These are phyloP conservation scores for Martiniozyma asiatica DNA, from an alignment of 1,139 yeast genomes.

Conservation along the genomic window DNA sequence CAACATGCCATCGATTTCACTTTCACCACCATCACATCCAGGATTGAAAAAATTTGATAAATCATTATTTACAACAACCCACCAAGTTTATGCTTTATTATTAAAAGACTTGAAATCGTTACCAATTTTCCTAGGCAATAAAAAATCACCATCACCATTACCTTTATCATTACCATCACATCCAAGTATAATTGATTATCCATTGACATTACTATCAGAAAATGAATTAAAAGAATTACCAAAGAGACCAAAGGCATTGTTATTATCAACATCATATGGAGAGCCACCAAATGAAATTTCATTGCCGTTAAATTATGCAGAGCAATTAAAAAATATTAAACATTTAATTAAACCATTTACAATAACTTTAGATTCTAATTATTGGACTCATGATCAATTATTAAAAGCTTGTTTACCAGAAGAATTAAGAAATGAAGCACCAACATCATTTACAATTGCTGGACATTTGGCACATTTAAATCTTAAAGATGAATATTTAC, in stretches of 20 bases:
- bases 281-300: slow-evolving; percentile 6
- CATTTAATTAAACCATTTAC: slow-evolving; percentile 40
- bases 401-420: slow-evolving; percentile 68
- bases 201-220: slow-evolving; percentile 6
- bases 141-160: slow-evolving; percentile 27
- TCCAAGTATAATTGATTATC: slow-evolving; percentile 44
- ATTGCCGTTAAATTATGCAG: slow-evolving; percentile 7
- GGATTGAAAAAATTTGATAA: slow-evolving; percentile 58
- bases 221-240: slow-evolving; percentile 14
- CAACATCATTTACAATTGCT: slow-evolving; percentile 84
- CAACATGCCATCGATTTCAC: slow-evolving; percentile 1
- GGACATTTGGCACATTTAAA: slow-evolving; percentile 96
- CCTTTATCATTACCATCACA: slow-evolving; percentile 52
- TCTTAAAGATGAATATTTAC: slow-evolving; percentile 72
- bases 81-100: slow-evolving; percentile 53
- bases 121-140: slow-evolving; percentile 33
- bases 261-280: slow-evolving; percentile 36
- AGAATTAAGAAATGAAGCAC: slow-evolving; percentile 56
- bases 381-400: slow-evolving; percentile 86
- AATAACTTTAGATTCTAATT: slow-evolving; percentile 53
- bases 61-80: slow-evolving; percentile 40
- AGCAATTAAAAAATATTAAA: slow-evolving; percentile 21
- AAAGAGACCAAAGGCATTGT: slow-evolving; percentile 32
- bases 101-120: slow-evolving; percentile 57
- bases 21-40: slow-evolving; percentile 56